These are phyloP conservation scores for Colletotrichum sp. DNA, from an alignment of 2,329 filamentous ascomycete species.

Conservation along the genomic window DNA sequence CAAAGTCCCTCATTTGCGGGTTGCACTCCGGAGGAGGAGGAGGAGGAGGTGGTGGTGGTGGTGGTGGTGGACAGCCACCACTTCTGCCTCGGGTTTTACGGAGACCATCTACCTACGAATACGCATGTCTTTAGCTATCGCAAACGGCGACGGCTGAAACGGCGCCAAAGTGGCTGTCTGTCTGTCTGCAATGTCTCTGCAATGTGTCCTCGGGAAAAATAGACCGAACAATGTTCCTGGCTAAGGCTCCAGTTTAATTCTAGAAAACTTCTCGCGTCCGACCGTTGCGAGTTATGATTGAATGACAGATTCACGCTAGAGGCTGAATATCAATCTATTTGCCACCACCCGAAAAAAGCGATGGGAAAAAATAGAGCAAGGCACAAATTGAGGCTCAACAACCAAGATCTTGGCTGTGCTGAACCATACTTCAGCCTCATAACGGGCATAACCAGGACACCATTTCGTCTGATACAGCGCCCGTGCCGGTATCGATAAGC, in stretches of 20 bases:
- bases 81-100: background rate
- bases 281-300: background rate
- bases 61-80: too few relatives aligned
- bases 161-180: background rate
- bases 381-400: conserved; percentile 1
- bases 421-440: background rate
- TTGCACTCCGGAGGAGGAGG: background rate
- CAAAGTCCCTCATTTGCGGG: background rate
- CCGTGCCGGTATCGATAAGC: background rate
- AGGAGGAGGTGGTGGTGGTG: background rate
- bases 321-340: background rate
- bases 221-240: background rate
- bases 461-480: background rate
- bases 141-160: conserved; percentile 3
- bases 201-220: background rate
- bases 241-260: background rate
- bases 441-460: background rate
- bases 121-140: background rate
- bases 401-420: background rate
- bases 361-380: background rate
- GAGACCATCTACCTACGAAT: background rate
- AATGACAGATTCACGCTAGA: background rate
- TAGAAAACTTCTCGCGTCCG: background rate
- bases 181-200: background rate
- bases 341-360: background rate